phyloP scores from a whole-genome alignment of 2,329 filamentous ascomycete genomes.

The Dactylonectria macrodidyma region DNA sequence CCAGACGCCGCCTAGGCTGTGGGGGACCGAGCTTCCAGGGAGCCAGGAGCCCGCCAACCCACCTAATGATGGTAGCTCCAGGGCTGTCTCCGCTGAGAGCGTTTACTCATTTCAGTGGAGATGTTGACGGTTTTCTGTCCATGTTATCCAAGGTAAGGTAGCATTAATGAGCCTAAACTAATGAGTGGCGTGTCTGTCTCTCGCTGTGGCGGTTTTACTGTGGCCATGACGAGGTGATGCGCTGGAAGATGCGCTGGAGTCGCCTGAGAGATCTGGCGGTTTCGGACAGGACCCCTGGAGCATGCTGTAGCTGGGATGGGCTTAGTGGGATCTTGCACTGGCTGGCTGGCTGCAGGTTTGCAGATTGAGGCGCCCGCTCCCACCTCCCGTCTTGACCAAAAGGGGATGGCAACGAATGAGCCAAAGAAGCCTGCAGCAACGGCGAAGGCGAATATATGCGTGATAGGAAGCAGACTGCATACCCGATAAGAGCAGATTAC shows the following conservation, averaged over 20 bases:
- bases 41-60: neutral
- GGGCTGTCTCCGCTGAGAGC: neutral
- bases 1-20: neutral
- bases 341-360: slow-evolving; percentile 15
- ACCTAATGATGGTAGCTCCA: neutral
- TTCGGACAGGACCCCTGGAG: neutral
- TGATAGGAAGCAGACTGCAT: no score
- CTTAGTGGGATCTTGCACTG: slow-evolving; percentile 28
- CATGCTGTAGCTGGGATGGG: slow-evolving; percentile 17
- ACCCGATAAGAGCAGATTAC: neutral
- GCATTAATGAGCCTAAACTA: no score
- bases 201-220: slow-evolving; percentile 1
- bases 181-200: no score
- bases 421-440: no score
- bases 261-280: slow-evolving; percentile 21
- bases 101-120: neutral
- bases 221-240: neutral
- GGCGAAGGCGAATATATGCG: no score
- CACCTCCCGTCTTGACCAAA: neutral
- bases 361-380: slow-evolving; percentile 2
- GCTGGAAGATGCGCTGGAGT: slow-evolving; percentile 13
- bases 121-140: neutral
- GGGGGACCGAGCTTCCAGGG: neutral
- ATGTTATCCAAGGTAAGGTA: no score
- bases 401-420: neutral